phyloP scores from a whole-genome alignment of 129 eudicot genomes.

The Flaveria linearis region DNA sequence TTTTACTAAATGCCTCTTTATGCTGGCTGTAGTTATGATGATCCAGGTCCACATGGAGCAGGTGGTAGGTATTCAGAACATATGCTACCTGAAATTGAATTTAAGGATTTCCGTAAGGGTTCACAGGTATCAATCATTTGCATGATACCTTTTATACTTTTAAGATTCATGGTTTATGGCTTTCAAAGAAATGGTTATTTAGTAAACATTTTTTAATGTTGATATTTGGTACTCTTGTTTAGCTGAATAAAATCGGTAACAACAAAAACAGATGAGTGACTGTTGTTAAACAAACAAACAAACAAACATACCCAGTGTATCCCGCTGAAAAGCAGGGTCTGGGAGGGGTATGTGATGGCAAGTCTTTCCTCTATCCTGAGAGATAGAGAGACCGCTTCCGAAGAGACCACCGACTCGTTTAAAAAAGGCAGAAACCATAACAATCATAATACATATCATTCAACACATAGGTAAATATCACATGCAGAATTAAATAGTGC shows the following conservation, averaged over 20 bases:
- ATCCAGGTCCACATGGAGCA: slow-evolving; percentile 70
- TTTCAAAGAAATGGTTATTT: slow-evolving; percentile 9
- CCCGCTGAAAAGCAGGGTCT: too few species aligned
- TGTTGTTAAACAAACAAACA: too few species aligned
- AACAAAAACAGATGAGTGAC: neutral
- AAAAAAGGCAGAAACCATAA: too few species aligned
- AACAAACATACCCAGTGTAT: too few species aligned
- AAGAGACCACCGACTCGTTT: too few species aligned
- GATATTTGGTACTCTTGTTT: neutral
- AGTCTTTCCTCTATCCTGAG: too few species aligned
- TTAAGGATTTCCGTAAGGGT: slow-evolving; percentile 57
- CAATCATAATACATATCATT: too few species aligned
- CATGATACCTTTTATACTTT: neutral
- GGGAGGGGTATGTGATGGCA: too few species aligned
- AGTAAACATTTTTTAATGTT: neutral
- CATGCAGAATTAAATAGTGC: too few species aligned
- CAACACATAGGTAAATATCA: too few species aligned
- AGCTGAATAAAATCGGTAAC: neutral
- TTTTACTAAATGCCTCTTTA: slow-evolving; percentile 9
- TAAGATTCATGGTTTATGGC: neutral
- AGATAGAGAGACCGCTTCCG: too few species aligned
- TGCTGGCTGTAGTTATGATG: slow-evolving; percentile 50
- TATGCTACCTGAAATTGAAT: slow-evolving; percentile 68
- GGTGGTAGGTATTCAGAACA: slow-evolving; percentile 65
- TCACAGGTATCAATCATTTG: slow-evolving; percentile 54